phyloP scores from a whole-genome alignment of 192 early-diverging fungal species.

The Backusella morwellensis region DNA sequence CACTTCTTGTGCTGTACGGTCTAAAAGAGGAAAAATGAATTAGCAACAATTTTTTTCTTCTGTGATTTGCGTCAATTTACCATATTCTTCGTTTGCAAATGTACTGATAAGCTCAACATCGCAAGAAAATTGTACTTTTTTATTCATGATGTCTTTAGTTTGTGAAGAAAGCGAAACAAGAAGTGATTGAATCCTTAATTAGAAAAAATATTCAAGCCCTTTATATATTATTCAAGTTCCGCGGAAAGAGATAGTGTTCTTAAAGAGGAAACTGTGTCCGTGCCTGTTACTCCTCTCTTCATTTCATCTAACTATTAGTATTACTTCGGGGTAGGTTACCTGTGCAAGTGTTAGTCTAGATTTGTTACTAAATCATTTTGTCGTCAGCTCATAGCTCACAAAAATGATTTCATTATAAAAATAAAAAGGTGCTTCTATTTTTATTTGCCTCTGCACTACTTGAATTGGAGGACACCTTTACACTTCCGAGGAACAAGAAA shows the following conservation, averaged over 20 bases:
- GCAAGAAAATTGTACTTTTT: conserved; percentile 21
- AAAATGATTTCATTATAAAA: neutral
- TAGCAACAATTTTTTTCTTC: neutral
- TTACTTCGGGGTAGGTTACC: neutral
- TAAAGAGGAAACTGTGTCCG: neutral
- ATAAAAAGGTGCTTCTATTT: neutral
- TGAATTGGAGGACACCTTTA: neutral
- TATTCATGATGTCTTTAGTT: conserved; percentile 1
- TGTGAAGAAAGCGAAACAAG: neutral
- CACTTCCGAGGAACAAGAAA: conserved; percentile 1
- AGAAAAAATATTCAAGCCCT: neutral
- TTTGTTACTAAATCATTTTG: neutral
- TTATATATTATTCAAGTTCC: neutral
- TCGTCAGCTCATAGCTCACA: neutral
- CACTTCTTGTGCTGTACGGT: conserved; percentile 22
- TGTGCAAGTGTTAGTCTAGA: neutral
- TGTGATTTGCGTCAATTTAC: neutral
- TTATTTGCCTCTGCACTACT: neutral
- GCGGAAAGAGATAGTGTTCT: conserved; percentile 1
- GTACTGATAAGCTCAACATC: conserved; percentile 19
- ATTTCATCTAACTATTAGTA: neutral
- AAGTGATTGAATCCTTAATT: neutral
- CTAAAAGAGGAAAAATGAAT: neutral
- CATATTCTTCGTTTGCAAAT: conserved; percentile 23
- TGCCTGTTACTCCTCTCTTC: neutral